phyloP scores from a whole-genome alignment of 108 stramenopile species.

The Pseudonitzschia multiseries region DNA sequence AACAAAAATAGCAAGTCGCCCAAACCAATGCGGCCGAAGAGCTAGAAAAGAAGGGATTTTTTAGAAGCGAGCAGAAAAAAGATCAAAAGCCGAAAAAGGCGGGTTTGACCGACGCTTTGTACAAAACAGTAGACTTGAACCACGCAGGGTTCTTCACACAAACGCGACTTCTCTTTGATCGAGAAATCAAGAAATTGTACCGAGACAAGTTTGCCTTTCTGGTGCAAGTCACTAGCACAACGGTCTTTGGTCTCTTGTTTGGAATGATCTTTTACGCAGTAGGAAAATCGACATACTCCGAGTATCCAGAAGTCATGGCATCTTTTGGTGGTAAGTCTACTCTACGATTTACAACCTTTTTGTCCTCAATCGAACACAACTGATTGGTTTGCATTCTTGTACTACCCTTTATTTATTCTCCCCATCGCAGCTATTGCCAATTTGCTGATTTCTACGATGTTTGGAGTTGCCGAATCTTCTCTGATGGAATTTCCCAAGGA shows the following conservation, averaged over 20 bases:
- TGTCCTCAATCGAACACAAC: too few relatives aligned
- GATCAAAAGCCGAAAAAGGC: slow-evolving; percentile 17
- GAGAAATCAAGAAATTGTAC: slow-evolving; percentile 45
- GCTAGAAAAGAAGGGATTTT: slow-evolving; percentile 38
- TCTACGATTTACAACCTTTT: too few relatives aligned
- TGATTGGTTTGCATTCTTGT: too few relatives aligned
- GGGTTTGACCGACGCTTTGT: slow-evolving; percentile 10
- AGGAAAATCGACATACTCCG: slow-evolving; percentile 24
- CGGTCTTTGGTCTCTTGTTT: slow-evolving; percentile 13
- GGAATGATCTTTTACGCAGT: slow-evolving; percentile 2
- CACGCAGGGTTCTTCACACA: slow-evolving; percentile 36
- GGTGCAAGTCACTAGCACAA: slow-evolving; percentile 15
- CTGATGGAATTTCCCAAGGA: slow-evolving; percentile 32
- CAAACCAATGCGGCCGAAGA: slow-evolving; percentile 46
- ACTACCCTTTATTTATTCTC: too few relatives aligned
- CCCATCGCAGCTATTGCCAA: slow-evolving; percentile 62
- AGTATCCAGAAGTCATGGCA: slow-evolving; percentile 15
- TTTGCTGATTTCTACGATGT: slow-evolving; percentile 41
- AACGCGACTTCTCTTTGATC: slow-evolving; percentile 36
- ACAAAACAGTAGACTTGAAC: slow-evolving; percentile 32
- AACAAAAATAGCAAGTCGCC: slow-evolving; percentile 33
- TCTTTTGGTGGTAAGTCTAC: slow-evolving; percentile 38
- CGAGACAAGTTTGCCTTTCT: slow-evolving; percentile 53
- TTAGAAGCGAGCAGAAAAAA: slow-evolving; percentile 18
- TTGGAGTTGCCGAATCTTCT: slow-evolving; percentile 59